Conservation (phyloP, 768 basidiomycete genomes). For the Auricularia auricula-judae region DNA sequence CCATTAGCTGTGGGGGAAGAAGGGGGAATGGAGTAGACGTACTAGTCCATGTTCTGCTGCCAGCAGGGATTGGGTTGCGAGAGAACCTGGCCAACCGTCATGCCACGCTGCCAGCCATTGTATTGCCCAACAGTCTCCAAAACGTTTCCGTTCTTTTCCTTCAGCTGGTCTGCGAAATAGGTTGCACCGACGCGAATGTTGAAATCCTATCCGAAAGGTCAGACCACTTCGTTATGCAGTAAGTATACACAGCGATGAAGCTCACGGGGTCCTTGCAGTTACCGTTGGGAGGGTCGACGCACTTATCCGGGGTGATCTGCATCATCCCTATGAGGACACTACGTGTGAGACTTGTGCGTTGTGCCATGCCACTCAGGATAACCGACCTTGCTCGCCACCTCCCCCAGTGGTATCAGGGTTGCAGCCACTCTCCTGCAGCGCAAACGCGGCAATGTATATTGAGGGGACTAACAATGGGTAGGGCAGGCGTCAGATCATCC, state of each 20-base stretch:
- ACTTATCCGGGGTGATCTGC: constrained; percentile 77
- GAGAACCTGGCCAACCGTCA: constrained; percentile 35
- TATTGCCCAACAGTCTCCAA: constrained; percentile 56
- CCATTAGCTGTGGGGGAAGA: neutral
- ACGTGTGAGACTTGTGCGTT: neutral
- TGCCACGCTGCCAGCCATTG: constrained; percentile 54
- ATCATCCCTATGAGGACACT: constrained; percentile 24
- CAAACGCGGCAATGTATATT: constrained; percentile 74
- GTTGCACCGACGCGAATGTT: constrained; percentile 59
- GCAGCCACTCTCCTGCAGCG: constrained; percentile 82
- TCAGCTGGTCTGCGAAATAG: constrained; percentile 45
- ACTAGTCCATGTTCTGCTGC: constrained; percentile 67
- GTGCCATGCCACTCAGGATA: too few relatives aligned
- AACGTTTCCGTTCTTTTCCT: constrained; percentile 39
- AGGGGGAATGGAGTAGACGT: constrained; percentile 18
- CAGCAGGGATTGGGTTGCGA: constrained; percentile 14
- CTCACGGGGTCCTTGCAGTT: constrained; percentile 30
- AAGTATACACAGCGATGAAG: too few relatives aligned
- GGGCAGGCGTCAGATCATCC: neutral
- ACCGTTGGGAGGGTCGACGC: constrained; percentile 38
- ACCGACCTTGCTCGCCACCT: constrained; percentile 68
- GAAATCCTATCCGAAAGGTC: constrained; percentile 38
- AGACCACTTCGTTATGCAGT: too few relatives aligned
- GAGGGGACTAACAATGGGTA: constrained; percentile 37
- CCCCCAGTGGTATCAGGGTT: constrained; percentile 56